Percentiles rank a stretch among this genome's conserved stretches.
Conservation (phyloP, 2,329 filamentous ascomycete species). For the Ilyonectria destructans region DNA sequence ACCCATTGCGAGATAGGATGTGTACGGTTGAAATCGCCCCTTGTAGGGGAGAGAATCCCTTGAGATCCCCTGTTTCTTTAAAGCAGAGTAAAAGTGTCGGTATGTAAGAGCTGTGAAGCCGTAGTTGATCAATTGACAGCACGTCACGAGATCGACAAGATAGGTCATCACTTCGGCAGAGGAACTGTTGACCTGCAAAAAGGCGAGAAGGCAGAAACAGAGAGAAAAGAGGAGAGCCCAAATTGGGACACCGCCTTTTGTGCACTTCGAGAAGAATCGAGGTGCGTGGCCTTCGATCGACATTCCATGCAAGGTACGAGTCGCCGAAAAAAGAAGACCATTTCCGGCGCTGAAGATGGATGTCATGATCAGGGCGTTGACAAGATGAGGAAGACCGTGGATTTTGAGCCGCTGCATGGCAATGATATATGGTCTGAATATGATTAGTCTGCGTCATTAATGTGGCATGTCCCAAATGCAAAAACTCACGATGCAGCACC, state of each 20-base stretch:
- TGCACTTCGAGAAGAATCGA: constrained; percentile 26
- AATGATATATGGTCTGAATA: constrained; percentile 21
- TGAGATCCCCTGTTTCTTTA: constrained; percentile 27
- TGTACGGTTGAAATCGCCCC: constrained; percentile 34
- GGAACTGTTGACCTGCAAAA: constrained; percentile 31
- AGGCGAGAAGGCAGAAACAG: constrained; percentile 34
- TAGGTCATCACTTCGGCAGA: constrained; percentile 36
- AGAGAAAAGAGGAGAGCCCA: constrained; percentile 28
- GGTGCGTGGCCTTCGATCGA: constrained; percentile 65
- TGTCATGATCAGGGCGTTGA: constrained; percentile 63
- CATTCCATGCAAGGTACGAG: constrained; percentile 28
- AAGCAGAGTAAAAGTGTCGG: constrained; percentile 32
- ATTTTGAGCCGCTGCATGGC: constrained; percentile 48
- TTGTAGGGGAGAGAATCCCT: constrained; percentile 33
- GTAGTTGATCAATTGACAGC: constrained; percentile 37
- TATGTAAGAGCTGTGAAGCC: constrained; percentile 35
- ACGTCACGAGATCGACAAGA: constrained; percentile 32
- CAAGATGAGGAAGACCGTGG: constrained; percentile 62
- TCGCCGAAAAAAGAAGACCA: constrained; percentile 66
- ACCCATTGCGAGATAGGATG: constrained; percentile 34
- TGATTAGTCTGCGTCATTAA: background rate
- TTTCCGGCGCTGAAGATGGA: constrained; percentile 70
- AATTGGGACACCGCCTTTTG: constrained; percentile 24
- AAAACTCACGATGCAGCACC: constrained; percentile 28
- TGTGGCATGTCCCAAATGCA: no score